phyloP scores from a whole-genome alignment of 2,329 filamentous ascomycete genomes.

The Colletotrichum simmondsii region DNA sequence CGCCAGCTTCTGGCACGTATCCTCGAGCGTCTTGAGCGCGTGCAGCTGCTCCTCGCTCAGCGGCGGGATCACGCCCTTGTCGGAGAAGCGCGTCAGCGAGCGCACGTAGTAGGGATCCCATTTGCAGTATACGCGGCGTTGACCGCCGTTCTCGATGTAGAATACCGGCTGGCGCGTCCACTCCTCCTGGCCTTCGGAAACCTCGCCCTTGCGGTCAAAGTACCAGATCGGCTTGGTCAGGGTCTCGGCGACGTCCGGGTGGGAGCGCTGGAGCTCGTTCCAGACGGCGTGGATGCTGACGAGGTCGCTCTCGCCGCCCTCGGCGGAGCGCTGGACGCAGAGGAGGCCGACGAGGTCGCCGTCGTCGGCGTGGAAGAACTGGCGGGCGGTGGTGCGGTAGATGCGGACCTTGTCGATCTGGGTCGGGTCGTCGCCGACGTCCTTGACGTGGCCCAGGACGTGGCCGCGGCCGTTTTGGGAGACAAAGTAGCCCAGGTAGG shows the following conservation, averaged over 20 bases:
- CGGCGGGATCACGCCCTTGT: conserved; percentile 77
- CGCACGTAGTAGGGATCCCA: conserved; percentile 92
- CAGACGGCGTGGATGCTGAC: conserved; percentile 83
- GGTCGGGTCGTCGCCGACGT: conserved; percentile 82
- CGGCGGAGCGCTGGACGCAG: conserved; percentile 80
- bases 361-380: conserved; percentile 90
- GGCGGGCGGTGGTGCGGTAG: conserved; percentile 86
- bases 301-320: conserved; percentile 87
- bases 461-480: conserved; percentile 88
- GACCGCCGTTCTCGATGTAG: conserved; percentile 77
- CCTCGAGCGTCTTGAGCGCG: conserved; percentile 77
- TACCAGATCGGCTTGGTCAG: conserved; percentile 87
- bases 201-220: conserved; percentile 91
- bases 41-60: conserved; percentile 76
- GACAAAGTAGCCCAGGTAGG: conserved; percentile 88
- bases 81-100: conserved; percentile 79
- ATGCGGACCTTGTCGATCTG: conserved; percentile 91
- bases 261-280: conserved; percentile 79
- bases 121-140: conserved; percentile 80
- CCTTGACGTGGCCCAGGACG: conserved; percentile 90
- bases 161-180: conserved; percentile 80
- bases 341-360: conserved; percentile 85
- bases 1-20: conserved; percentile 76
- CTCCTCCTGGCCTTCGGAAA: conserved; percentile 76
- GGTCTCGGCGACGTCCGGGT: conserved; percentile 81